Evolutionary conservation across 768 basidiomycete species (phyloP), one percentile per base, ranked within the genome.

Genomic region (Tremella fuciformis): DNA sequence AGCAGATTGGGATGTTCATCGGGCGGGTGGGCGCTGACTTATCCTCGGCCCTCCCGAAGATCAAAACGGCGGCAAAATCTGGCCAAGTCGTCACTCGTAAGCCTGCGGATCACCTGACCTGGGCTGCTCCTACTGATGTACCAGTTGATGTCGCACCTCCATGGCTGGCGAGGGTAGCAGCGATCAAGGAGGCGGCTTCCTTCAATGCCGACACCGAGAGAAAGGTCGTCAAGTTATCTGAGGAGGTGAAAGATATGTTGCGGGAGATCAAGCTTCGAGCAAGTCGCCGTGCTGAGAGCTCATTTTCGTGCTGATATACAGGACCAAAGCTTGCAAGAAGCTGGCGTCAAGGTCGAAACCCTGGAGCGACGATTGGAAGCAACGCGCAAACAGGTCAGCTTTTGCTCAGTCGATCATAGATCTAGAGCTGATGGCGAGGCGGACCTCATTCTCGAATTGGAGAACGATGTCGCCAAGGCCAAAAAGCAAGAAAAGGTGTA

Each of bases 331-430:
- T 85, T 91, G 37, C 91, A 97, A 75, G 96, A 98, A 71, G 81
- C 86, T 3, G 80, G 81, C 1, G 92, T 97, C 55, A 97, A 93
- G 81, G 91, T 97, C 57, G 91, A 97, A 74, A 82, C 93, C 13
- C 88, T 98, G 84, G 92, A 96, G 73, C 85, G 92, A 47, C 84
- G 91, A 29, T 86, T 92, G 82, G 93, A 98, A 73, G 83, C 85
- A 1, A 86, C 86, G 60, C 93, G 91, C 82, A 90, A 88, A 75
- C 90, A 94, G 67, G 76, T 75, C 42, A 38, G 69, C 57, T 22
- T n/a, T 2, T 4, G 13, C 11, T 13, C 8, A 39, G 48, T 44
- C 50, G 44, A 48, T 21, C 16, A 41, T 16, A 41, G 22, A n/a
- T 21, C 24, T 21, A 48, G 13, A 40, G 38, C 24, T 42, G 48